Evolutionary conservation across 306 rosid genomes (phyloP).

Genomic region (Albizia julibrissin): DNA sequence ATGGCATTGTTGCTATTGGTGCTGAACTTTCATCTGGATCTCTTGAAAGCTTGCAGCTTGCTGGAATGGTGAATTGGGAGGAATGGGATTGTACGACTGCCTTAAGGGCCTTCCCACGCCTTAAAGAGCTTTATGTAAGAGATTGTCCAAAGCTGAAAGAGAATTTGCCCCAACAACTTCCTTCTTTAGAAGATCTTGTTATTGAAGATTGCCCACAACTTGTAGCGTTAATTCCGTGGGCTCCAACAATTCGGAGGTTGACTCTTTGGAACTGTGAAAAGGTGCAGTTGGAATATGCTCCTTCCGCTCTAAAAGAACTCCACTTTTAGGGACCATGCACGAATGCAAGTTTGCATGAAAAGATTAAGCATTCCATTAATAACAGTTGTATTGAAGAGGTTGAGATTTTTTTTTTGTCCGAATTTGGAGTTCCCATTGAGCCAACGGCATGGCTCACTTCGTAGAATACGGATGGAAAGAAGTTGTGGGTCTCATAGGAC

Average conservation of each 20-base stretch:
- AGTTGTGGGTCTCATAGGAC: neutral
- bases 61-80: neutral
- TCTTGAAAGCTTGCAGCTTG: neutral
- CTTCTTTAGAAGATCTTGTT: neutral
- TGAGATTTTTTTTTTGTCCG: accelerated
- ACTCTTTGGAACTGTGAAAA: neutral
- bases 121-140: neutral
- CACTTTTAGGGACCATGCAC: neutral
- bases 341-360: slow-evolving; percentile 10
- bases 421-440: neutral
- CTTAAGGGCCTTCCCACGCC: neutral
- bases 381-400: neutral
- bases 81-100: slow-evolving; percentile 13
- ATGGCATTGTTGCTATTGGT: neutral
- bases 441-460: neutral
- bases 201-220: slow-evolving; percentile 9
- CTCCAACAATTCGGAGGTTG: neutral
- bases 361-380: neutral
- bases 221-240: neutral
- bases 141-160: neutral
- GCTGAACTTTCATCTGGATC: slow-evolving; percentile 10
- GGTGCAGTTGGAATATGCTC: neutral
- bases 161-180: neutral
- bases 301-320: neutral
- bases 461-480: neutral